Evolutionary conservation across 805 yeast genomes (phyloP), one percentile per base, ranked within the genome.

Genomic region (Tetrapisispora nanseiensis): DNA sequence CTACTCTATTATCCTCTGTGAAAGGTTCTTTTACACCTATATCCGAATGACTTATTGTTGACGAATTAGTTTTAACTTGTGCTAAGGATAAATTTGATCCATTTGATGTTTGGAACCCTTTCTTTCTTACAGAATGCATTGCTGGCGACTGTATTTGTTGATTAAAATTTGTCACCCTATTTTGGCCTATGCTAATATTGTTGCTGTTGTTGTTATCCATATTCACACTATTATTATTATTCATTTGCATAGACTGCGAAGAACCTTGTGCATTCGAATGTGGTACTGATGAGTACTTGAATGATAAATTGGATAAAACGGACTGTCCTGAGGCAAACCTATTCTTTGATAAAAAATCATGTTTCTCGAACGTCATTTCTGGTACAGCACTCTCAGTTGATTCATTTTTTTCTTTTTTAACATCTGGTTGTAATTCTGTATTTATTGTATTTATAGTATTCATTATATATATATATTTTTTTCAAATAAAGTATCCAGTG

Each of bases 231-330:
- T 79, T 47, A 81, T 74, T 44, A 75, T 80, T 49, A 79, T 9
- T 26, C 2, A 15, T 21, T 21, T 33, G 24, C 6, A 22, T 5
- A 8, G 28, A 33, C 15, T 33, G 37, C 10, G 37, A 21, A 5
- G 27, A 13, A 13, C 37, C 37, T 20, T 11, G 29, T 16, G 24
- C 16, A 11, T 20, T 39, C 3, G 27, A 27, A 6, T 27, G 20
- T 15, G n/a, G 26, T 9, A 16, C 28, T 9, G 57, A 72, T 42
- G 81, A 76, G 65, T 85, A 84, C 68, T 54, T 63, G 68, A 57
- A 75, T 68, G 63, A 87, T 71, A 72, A 85, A 76, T 66, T 86
- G 15, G 70, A 66, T 31, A 68, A 50, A 9, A 67, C 70, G 31
- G 69, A 63, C 48, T 67, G 72, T 0, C 63, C 66, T 1, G 68